phyloP scores from a whole-genome alignment of 164 flowering plant genomes.

The Pachysandra terminalis region DNA sequence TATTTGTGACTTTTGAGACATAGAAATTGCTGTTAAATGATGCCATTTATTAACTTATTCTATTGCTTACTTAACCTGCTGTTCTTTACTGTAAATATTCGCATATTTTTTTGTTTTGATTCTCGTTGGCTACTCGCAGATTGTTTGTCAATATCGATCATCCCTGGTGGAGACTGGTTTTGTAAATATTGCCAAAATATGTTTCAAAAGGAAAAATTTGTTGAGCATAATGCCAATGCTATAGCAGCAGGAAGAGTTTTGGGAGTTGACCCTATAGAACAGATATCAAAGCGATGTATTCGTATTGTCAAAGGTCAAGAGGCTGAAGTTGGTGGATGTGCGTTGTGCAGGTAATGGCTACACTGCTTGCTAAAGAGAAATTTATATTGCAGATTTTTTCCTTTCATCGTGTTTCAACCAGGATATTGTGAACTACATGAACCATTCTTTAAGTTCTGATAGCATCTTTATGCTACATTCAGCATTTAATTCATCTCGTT shows the following conservation, averaged over 20 bases:
- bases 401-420: too few species aligned
- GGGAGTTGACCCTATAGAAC: constrained; percentile 68
- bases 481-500: too few species aligned
- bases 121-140: constrained; percentile 39
- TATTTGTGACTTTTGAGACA: too few species aligned
- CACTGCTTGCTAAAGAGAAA: not conserved
- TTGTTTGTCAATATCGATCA: constrained; percentile 45
- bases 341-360: constrained; percentile 63
- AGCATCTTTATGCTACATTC: too few species aligned
- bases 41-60: too few species aligned
- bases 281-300: constrained; percentile 62
- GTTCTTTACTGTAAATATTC: not conserved
- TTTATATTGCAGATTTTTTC: too few species aligned
- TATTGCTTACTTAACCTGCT: too few species aligned
- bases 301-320: constrained; percentile 54
- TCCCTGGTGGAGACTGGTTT: constrained; percentile 62
- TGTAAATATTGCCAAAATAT: constrained; percentile 62
- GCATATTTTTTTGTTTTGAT: constrained; percentile 6
- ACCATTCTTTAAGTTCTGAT: too few species aligned
- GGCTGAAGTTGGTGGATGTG: constrained; percentile 60
- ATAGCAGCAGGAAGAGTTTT: constrained; percentile 76
- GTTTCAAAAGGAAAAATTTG: constrained; percentile 48
- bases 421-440: too few species aligned
- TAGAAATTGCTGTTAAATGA: too few species aligned
- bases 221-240: constrained; percentile 63